These are phyloP conservation scores for Erodium texanum DNA, from an alignment of 441 rosid species.

Conservation along the genomic window DNA sequence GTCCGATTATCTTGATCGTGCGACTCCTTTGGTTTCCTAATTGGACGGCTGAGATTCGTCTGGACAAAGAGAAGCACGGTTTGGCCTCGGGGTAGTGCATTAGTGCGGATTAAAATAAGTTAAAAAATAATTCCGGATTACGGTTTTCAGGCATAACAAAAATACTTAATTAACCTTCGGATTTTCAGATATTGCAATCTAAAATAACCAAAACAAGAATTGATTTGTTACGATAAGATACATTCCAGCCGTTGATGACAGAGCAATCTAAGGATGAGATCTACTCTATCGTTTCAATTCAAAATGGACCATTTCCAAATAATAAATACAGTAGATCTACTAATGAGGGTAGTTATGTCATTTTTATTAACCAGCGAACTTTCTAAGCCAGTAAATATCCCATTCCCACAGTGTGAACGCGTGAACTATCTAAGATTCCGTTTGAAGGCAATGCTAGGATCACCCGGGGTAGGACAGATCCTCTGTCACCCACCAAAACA, in stretches of 20 bases:
- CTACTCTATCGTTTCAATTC: background rate
- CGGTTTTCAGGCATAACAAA: background rate
- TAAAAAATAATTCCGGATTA: background rate
- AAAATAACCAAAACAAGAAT: no score
- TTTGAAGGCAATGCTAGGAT: background rate
- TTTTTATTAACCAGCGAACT: background rate
- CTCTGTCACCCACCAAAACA: background rate
- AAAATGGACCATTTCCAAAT: no score
- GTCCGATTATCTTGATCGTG: background rate
- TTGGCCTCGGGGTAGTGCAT: background rate
- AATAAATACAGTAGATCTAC: background rate
- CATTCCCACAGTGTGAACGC: background rate
- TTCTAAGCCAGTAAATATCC: background rate
- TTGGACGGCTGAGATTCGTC: slow-evolving; percentile 1
- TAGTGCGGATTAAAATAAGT: background rate
- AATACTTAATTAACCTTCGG: background rate
- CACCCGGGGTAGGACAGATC: background rate
- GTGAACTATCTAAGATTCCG: background rate
- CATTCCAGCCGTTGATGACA: background rate
- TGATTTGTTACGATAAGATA: background rate
- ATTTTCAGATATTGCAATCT: no score
- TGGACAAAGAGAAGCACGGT: background rate
- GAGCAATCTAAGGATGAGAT: background rate
- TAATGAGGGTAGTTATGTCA: background rate
- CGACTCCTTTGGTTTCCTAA: background rate